A percentile compares a stretch with the other conserved stretches of the same genome.
Conservation (phyloP, 805 yeast species). For the Myxozyma udenii region DNA sequence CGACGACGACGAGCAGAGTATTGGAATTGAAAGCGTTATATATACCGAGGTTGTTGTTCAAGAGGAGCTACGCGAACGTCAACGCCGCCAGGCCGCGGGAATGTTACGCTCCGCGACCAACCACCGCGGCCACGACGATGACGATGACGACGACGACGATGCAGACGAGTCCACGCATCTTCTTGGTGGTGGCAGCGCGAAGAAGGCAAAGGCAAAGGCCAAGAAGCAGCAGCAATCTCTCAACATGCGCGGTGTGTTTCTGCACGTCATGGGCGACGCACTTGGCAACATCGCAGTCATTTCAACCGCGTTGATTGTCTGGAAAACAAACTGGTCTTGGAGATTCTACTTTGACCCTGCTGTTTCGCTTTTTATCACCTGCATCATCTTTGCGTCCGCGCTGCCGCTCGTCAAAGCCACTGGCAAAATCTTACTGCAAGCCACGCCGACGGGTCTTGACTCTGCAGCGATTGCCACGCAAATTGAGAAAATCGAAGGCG, state of each 20-base stretch:
- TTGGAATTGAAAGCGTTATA: constrained; percentile 22
- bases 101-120: background rate
- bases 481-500: constrained; percentile 65
- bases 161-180: constrained; percentile 40
- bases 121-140: background rate
- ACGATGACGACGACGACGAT: constrained; percentile 35
- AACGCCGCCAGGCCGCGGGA: constrained; percentile 17
- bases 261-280: constrained; percentile 95
- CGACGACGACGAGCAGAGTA: constrained; percentile 32
- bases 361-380: constrained; percentile 79
- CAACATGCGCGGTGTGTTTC: constrained; percentile 95
- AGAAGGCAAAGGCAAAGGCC: constrained; percentile 19
- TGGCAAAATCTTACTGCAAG: constrained; percentile 84
- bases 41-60: constrained; percentile 25
- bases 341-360: constrained; percentile 80
- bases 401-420: constrained; percentile 84
- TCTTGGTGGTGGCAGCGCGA: background rate
- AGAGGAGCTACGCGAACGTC: constrained; percentile 3
- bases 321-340: constrained; percentile 92
- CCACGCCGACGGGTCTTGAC: constrained; percentile 81
- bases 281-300: constrained; percentile 94
- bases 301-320: constrained; percentile 79
- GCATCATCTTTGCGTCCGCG: constrained; percentile 86
- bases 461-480: constrained; percentile 70
- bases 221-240: constrained; percentile 54